Percentiles rank a stretch among this genome's conserved stretches.
These are phyloP conservation scores for Dorcoceras hygrometricum DNA, from an alignment of 257 asterid genomes.

Conservation along the genomic window DNA sequence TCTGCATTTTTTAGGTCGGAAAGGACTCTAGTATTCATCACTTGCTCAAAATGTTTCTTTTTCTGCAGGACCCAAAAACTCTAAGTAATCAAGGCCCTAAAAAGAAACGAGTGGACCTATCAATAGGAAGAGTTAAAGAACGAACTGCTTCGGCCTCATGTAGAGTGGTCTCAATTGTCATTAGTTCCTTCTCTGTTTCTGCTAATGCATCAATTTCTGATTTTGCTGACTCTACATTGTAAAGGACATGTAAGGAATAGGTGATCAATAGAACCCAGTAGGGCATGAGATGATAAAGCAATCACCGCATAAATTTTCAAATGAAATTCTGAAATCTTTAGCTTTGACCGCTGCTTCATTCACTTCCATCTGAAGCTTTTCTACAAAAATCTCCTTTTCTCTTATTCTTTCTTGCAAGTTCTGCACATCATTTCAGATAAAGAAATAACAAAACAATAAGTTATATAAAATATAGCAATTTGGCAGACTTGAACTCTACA, in stretches of 20 bases:
- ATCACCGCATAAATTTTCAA: constrained; percentile 64
- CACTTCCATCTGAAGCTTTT: constrained; percentile 46
- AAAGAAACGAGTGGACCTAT: constrained; percentile 14
- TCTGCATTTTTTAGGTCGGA: constrained; percentile 50
- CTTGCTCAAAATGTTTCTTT: constrained; percentile 54
- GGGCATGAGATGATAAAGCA: constrained; percentile 21
- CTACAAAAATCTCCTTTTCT: constrained; percentile 47
- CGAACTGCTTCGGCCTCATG: constrained; percentile 52
- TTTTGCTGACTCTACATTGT: constrained; percentile 61
- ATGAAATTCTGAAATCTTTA: constrained; percentile 40
- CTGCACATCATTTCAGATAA: constrained; percentile 40
- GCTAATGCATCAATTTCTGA: constrained; percentile 61
- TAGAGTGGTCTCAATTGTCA: constrained; percentile 48
- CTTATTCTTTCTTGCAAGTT: constrained; percentile 49
- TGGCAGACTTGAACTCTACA: constrained; percentile 25
- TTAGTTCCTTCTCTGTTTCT: constrained; percentile 63
- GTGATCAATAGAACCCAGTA: constrained; percentile 20
- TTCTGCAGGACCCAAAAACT: constrained; percentile 38
- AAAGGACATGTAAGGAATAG: constrained; percentile 19
- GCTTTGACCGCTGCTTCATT: constrained; percentile 56
- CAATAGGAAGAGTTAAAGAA: constrained; percentile 25
- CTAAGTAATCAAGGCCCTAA: constrained; percentile 12
- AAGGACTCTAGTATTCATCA: constrained; percentile 53
- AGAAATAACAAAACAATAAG: constrained; percentile 4
- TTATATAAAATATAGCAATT: not conserved